Base-by-base conservation (phyloP, 1,284 basidiomycete genomes). In the Naganishia sp. region DNA sequence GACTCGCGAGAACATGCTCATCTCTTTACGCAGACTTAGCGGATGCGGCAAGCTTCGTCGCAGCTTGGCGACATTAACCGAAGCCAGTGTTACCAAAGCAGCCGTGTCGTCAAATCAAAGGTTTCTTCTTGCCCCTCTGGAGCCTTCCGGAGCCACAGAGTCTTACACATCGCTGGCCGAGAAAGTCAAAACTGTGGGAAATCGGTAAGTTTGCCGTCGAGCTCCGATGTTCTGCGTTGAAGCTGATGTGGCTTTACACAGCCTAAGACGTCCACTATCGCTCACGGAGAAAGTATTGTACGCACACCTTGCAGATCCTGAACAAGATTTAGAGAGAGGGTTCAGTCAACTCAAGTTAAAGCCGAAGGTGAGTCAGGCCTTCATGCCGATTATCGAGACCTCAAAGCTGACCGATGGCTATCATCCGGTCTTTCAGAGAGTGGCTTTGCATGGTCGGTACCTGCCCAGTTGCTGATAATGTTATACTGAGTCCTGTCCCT, bases 271-370 rank as follows among this genome's bases (percentile, higher is more conserved):
- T 21, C 64, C 55, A 70, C 82, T 99, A 66, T 94, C 94, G 1
- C 84, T 99, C 18, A 89, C 94, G 31, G 96, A 99, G 81, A 99
- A 99, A 84, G 96, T 99, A 59, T 84, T 99, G 54, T 99, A 97
- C 80, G 89, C 92, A 72, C 96, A 99, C 81, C 82, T 99, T 65
- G 80, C 86, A 71, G 86, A 94, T 71, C 92, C 93, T 11, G 86
- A 88, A 71, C 82, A 83, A 67, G 87, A 83, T 64, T 81, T 96
- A 31, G 84, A 84, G 21, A 83, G 85, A 60, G 86, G 86, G 56
- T 86, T 86, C 28, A 80, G 49, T n/a, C 42, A 66, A 45, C 13
- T 66, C n/a, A 23, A 43, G 39, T 48, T 66, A 28, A 28, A 23
- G 7, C 64, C 64, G 3, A 57, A 60, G 43, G 64, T 66, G 39